Percentiles rank a stretch among this genome's conserved stretches.
Conservation (phyloP, 805 yeast species). For the Candida xyloterini region DNA sequence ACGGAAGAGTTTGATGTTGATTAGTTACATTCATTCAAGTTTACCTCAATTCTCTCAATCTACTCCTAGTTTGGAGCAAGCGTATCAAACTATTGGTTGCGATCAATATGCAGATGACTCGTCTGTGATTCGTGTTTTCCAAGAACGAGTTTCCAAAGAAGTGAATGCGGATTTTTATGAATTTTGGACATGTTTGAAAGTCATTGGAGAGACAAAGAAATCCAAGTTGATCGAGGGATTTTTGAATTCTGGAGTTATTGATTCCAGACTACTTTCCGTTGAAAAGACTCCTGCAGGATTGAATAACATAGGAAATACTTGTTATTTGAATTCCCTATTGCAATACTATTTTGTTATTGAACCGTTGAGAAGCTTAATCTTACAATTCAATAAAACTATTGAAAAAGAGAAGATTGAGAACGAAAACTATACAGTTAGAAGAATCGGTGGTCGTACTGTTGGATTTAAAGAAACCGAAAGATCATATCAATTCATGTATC, state of each 20-base stretch:
- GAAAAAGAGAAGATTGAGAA: slow-evolving; percentile 27
- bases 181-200: slow-evolving; percentile 55
- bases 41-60: slow-evolving; percentile 32
- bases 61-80: slow-evolving; percentile 33
- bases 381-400: slow-evolving; percentile 47
- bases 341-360: slow-evolving; percentile 87
- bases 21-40: slow-evolving; percentile 50
- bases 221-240: slow-evolving; percentile 56
- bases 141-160: slow-evolving; percentile 40
- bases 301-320: slow-evolving; percentile 93
- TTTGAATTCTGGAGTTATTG: slow-evolving; percentile 59
- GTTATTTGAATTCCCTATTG: slow-evolving; percentile 84
- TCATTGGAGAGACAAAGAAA: slow-evolving; percentile 51
- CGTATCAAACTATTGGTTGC: slow-evolving; percentile 48
- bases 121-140: slow-evolving; percentile 51
- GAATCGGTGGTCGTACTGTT: slow-evolving; percentile 85
- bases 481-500: slow-evolving; percentile 76
- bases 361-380: slow-evolving; percentile 69
- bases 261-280: slow-evolving; percentile 55
- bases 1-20: slow-evolving; percentile 54
- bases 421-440: slow-evolving; percentile 43
- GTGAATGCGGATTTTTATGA: slow-evolving; percentile 48
- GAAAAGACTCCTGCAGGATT: slow-evolving; percentile 87
- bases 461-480: slow-evolving; percentile 76
- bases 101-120: slow-evolving; percentile 54